phyloP scores from a whole-genome alignment of 768 basidiomycete genomes.

The Russula abietina region DNA sequence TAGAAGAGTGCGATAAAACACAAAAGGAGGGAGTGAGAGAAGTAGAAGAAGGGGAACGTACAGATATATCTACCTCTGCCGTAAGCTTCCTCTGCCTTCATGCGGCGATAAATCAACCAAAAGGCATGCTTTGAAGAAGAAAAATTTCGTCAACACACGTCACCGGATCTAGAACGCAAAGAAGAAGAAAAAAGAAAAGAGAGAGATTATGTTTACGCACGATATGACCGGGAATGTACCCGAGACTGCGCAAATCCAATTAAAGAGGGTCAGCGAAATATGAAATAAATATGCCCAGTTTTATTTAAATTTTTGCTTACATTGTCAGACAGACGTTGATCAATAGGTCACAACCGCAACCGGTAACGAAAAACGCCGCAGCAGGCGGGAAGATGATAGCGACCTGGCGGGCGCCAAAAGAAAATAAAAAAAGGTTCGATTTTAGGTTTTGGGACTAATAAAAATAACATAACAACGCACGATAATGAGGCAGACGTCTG shows the following conservation, averaged over 20 bases:
- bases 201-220: constrained; percentile 30
- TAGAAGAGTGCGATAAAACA: not conserved
- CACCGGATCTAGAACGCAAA: not conserved
- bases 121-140: constrained; percentile 56
- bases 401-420: constrained; percentile 39
- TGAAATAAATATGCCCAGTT: not conserved
- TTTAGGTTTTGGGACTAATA: no score
- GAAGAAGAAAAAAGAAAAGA: not conserved
- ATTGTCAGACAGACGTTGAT: constrained; percentile 77
- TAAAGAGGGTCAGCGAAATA: not conserved
- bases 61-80: constrained; percentile 72
- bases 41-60: constrained; percentile 36
- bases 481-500: constrained; percentile 75
- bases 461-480: no score
- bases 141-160: not conserved
- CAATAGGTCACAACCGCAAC: constrained; percentile 81
- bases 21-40: not conserved
- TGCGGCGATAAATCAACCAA: constrained; percentile 88
- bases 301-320: constrained; percentile 38
- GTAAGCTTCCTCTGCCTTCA: constrained; percentile 79
- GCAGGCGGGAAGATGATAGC: constrained; percentile 80
- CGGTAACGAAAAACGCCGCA: constrained; percentile 68
- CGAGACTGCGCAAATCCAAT: constrained; percentile 44
- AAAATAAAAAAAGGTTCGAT: no score
- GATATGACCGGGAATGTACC: constrained; percentile 64